Conservation (phyloP, 148 eudicot genomes). For the Drosera capensis region DNA sequence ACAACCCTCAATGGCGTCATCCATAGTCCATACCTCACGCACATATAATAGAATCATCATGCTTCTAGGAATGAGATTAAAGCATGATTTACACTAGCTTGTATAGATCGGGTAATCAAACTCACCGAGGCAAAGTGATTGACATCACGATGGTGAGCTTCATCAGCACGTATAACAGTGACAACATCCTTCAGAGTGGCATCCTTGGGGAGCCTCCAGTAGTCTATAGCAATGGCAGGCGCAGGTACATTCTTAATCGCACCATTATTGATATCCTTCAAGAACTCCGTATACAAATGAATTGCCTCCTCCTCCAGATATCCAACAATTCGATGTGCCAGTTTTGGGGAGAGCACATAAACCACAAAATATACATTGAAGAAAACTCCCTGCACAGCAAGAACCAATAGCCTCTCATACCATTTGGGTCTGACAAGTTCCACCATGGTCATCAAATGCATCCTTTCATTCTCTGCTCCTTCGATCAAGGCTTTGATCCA, state of each 20-base stretch:
- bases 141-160: conserved; percentile 97
- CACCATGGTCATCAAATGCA: conserved; percentile 93
- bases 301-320: conserved; percentile 92
- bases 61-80: too few species aligned
- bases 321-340: conserved; percentile 86
- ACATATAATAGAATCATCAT: too few species aligned
- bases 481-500: conserved; percentile 54
- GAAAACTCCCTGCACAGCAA: conserved; percentile 69
- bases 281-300: conserved; percentile 72
- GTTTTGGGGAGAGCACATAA: conserved; percentile 67
- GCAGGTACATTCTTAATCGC: conserved; percentile 66
- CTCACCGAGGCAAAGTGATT: conserved; percentile 96
- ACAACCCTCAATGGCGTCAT: too few species aligned
- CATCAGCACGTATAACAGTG: conserved; percentile 90
- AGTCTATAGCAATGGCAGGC: conserved; percentile 85
- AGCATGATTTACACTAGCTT: too few species aligned
- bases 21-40: too few species aligned
- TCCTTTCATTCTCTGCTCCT: conserved; percentile 94
- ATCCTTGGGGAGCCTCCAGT: conserved; percentile 79
- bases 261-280: conserved; percentile 70
- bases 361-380: conserved; percentile 59
- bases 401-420: conserved; percentile 74
- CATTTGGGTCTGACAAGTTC: conserved; percentile 85
- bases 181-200: conserved; percentile 78
- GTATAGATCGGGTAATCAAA: too few species aligned